Evolutionary conservation across 2,329 filamentous ascomycete genomes (phyloP).

Genomic region (Thielaviopsis cerberus): DNA sequence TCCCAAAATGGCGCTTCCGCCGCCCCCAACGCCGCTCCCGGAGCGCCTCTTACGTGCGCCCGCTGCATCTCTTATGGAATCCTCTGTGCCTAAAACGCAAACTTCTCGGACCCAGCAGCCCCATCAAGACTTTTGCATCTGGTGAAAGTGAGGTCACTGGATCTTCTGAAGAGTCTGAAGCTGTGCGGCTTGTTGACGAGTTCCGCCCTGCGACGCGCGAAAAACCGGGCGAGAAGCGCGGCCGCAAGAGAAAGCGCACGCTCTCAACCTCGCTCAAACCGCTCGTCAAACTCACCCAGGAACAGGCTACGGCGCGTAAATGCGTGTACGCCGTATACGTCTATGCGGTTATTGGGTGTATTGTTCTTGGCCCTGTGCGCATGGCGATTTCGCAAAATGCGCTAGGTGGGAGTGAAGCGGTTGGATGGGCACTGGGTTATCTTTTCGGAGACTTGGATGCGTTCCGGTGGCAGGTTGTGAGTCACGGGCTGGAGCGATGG

Average conservation of each 20-base stretch:
- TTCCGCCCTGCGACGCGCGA: no score
- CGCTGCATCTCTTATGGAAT: conserved; percentile 2
- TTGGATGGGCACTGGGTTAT: conserved; percentile 86
- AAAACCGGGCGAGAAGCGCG: conserved; percentile 31
- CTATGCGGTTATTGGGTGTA: conserved; percentile 45
- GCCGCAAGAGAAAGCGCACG: conserved; percentile 46
- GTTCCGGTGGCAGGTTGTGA: conserved; percentile 54
- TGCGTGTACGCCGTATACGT: conserved; percentile 70
- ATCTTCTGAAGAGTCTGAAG: background rate
- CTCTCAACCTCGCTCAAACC: conserved; percentile 47
- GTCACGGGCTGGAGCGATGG: conserved; percentile 53
- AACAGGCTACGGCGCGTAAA: conserved; percentile 58
- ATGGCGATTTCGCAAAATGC: conserved; percentile 49
- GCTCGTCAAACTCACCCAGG: conserved; percentile 62
- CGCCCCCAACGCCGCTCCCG: conserved; percentile 22
- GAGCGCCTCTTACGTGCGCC: background rate
- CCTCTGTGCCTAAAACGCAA: conserved; percentile 8
- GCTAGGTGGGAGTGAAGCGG: conserved; percentile 55
- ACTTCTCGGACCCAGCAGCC: conserved; percentile 14
- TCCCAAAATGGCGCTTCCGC: conserved; percentile 79
- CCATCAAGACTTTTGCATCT: conserved; percentile 16
- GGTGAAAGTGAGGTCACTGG: background rate
- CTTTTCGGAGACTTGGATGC: conserved; percentile 59
- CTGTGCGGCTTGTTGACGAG: background rate
- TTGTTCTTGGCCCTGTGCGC: conserved; percentile 55